Evolutionary conservation across 2,329 filamentous ascomycete species (phyloP).

Genomic region (Aspergillus sp.): DNA sequence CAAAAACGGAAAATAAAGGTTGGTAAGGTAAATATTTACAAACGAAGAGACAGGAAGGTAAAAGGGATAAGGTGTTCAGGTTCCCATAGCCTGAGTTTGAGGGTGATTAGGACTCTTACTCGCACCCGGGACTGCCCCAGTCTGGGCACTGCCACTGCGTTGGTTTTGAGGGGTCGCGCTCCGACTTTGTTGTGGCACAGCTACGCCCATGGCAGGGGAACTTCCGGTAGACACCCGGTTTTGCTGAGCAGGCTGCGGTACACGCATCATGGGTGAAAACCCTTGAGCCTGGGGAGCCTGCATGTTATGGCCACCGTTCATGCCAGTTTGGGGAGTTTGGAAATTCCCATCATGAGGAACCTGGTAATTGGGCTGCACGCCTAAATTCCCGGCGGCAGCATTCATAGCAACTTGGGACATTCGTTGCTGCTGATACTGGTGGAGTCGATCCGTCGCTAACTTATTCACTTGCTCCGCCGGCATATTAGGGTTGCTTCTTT

Average conservation of each 20-base stretch:
- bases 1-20: conserved; percentile 15
- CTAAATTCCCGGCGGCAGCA: conserved; percentile 50
- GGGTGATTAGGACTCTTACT: conserved; percentile 45
- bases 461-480: conserved; percentile 55
- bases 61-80: conserved; percentile 19
- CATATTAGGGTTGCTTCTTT: conserved; percentile 52
- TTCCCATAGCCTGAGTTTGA: conserved; percentile 42
- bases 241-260: conserved; percentile 48
- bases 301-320: conserved; percentile 39
- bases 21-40: conserved; percentile 34
- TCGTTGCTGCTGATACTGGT: conserved; percentile 47
- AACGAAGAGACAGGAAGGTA: conserved; percentile 18
- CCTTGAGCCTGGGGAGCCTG: conserved; percentile 50
- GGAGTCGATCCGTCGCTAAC: conserved; percentile 53
- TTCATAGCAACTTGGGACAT: conserved; percentile 55
- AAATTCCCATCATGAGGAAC: conserved; percentile 41
- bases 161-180: conserved; percentile 49
- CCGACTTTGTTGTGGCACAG: conserved; percentile 42
- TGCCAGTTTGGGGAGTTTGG: conserved; percentile 32
- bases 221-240: conserved; percentile 40
- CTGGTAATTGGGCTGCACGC: conserved; percentile 42
- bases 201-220: conserved; percentile 48
- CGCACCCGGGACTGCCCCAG: conserved; percentile 35
- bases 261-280: conserved; percentile 55
- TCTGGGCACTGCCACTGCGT: conserved; percentile 45